These are phyloP conservation scores for Collybiopsis luxurians DNA, from an alignment of 768 basidiomycete species.

Conservation along the genomic window DNA sequence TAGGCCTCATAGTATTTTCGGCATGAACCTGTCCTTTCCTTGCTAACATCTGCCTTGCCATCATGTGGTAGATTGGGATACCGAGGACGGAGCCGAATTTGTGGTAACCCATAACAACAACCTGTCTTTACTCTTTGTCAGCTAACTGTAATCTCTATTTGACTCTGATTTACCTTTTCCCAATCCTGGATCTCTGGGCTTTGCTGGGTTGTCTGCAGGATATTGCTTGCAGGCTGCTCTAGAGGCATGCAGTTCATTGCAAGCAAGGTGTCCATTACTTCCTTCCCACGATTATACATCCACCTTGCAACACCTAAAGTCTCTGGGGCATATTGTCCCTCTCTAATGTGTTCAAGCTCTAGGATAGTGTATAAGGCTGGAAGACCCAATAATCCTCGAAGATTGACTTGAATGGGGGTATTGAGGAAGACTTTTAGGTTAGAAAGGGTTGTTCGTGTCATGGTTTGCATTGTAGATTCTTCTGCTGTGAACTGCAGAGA, in stretches of 20 bases:
- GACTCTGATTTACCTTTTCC: conserved; percentile 10
- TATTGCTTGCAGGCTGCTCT: too few relatives aligned
- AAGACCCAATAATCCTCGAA: neutral
- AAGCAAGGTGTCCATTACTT: neutral
- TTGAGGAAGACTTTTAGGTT: neutral
- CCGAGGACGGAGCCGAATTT: conserved; percentile 22
- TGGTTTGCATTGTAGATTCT: neutral
- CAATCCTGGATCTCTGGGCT: neutral
- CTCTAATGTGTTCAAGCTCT: neutral
- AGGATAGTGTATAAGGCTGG: neutral
- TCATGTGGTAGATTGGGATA: conserved; percentile 27
- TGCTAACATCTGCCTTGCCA: conserved; percentile 7
- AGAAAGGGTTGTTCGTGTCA: neutral
- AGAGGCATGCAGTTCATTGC: neutral
- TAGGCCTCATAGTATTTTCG: conserved; percentile 16
- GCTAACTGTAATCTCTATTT: conserved; percentile 1
- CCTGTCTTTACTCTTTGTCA: conserved; percentile 19
- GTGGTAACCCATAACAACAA: conserved; percentile 26
- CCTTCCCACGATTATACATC: neutral
- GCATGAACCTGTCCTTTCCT: conserved; percentile 13
- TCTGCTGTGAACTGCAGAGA: neutral
- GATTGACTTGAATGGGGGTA: neutral
- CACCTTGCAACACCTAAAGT: neutral
- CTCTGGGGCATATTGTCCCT: neutral
- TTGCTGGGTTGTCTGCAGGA: too few relatives aligned